A percentile compares a stretch with the other conserved stretches of the same genome.
phyloP scores from a whole-genome alignment of 192 early-diverging fungal species.

The Backusella westeae region DNA sequence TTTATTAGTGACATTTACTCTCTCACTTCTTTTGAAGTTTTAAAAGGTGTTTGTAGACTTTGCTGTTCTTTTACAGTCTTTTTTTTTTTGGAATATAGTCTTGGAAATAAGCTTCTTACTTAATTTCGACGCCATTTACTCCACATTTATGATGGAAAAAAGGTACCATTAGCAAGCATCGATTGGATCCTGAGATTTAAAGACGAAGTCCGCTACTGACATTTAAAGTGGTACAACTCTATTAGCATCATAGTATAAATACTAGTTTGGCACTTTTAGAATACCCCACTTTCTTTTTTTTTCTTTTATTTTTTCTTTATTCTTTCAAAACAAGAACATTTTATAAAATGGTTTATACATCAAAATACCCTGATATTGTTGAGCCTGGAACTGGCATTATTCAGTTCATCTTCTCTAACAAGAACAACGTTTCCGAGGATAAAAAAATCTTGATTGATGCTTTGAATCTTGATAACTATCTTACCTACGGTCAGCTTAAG shows the following conservation, averaged over 20 bases:
- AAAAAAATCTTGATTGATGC: constrained; percentile 45
- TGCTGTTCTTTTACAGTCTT: neutral
- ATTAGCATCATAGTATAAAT: neutral
- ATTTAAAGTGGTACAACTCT: neutral
- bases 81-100: neutral
- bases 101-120: neutral
- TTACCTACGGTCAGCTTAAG: constrained; percentile 37
- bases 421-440: constrained; percentile 31
- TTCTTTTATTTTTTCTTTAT: neutral
- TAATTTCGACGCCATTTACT: neutral
- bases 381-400: constrained; percentile 43
- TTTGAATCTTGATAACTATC: constrained; percentile 14
- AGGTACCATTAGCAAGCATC: neutral
- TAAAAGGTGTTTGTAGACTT: neutral
- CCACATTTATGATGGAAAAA: neutral
- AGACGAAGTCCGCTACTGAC: constrained; percentile 4
- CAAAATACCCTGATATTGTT: constrained; percentile 32
- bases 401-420: constrained; percentile 41
- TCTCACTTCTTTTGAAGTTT: neutral
- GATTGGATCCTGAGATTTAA: neutral
- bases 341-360: constrained; percentile 35
- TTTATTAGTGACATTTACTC: neutral
- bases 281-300: neutral
- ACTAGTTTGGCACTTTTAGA: neutral
- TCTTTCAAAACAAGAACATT: neutral